Base-by-base conservation (phyloP, 345 rosid genomes). In the Linum tenue region DNA sequence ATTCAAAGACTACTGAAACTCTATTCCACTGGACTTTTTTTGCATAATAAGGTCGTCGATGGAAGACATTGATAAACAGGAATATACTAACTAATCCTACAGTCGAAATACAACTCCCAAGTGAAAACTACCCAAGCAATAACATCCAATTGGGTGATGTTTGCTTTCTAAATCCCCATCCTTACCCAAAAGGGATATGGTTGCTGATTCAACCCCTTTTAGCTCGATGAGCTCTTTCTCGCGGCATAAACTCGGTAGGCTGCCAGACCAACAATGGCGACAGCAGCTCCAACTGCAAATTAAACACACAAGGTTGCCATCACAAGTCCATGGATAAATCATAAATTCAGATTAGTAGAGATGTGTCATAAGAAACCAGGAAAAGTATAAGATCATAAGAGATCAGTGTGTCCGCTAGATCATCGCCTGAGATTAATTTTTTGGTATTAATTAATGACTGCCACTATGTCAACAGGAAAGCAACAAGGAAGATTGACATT, bases 251-350 rank as follows among this genome's bases (percentile, higher is more conserved):
- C 89, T 5, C 98, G 91, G 72, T 91, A 95, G 48, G 96, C 97
- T 67, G 99, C 96, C 75, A 91, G 74, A 62, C 96, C 98, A 3
- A 89, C 94, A 10, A 95, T 76, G 66, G 86, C 91, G 41, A 84
- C 96, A 12, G 98, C 96, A 60, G 98, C 91, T 69, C 98, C 99
- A 68, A 91, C 98, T 95, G 83, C 79, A 75, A 72, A 31, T 7
- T 56, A 35, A 37, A 70, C 56, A 48, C 62, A 31, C 1, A 62
- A 66, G 11, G 17, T 3, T 16, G 7, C 35, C 4, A 57, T 22
- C 51, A 44, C 11, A 44, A 5, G 12, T 44, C 51, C 10, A 22
- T 22, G 31, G 31, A 22, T 22, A 22, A 22, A 22, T 22, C 31
- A 22, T 22, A 22, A 22, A 22, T 22, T 22, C 31, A 22, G 31